phyloP scores from a whole-genome alignment of 2,329 filamentous ascomycete genomes.

The Penicillium griseofulvum region DNA sequence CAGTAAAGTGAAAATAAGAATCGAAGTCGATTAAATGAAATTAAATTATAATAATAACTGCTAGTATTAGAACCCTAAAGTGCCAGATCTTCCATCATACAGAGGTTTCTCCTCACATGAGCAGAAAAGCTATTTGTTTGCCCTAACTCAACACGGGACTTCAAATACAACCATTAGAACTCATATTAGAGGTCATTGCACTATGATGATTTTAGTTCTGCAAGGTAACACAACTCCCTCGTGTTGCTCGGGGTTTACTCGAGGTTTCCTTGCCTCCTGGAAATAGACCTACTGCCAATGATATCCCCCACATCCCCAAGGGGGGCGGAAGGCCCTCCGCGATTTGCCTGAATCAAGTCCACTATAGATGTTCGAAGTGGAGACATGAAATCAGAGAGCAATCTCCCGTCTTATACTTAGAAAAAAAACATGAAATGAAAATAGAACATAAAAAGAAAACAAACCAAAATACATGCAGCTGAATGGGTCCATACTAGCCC shows the following conservation, averaged over 20 bases:
- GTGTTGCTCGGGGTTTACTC: slow-evolving; percentile 16
- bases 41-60: not conserved
- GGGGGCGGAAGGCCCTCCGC: slow-evolving; percentile 1
- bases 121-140: slow-evolving; percentile 1
- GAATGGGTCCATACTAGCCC: not conserved
- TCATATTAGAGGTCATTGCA: not conserved
- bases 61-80: not conserved
- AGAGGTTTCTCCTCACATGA: slow-evolving; percentile 3
- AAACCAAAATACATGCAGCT: not conserved
- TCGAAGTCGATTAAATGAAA: not conserved
- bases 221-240: slow-evolving; percentile 20
- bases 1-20: not conserved
- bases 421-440: not conserved
- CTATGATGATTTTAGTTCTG: slow-evolving; percentile 7
- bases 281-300: slow-evolving; percentile 11
- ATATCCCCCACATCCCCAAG: slow-evolving; percentile 24
- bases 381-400: not conserved
- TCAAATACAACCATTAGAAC: not conserved
- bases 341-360: not conserved
- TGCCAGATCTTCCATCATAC: slow-evolving; percentile 1
- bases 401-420: not conserved
- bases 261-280: slow-evolving; percentile 10
- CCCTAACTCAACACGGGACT: not conserved
- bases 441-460: not conserved
- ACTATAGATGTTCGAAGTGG: not conserved